These are phyloP conservation scores for Spironucleus salmonicida DNA, from an alignment of 208 protist genomes.

Conservation along the genomic window DNA sequence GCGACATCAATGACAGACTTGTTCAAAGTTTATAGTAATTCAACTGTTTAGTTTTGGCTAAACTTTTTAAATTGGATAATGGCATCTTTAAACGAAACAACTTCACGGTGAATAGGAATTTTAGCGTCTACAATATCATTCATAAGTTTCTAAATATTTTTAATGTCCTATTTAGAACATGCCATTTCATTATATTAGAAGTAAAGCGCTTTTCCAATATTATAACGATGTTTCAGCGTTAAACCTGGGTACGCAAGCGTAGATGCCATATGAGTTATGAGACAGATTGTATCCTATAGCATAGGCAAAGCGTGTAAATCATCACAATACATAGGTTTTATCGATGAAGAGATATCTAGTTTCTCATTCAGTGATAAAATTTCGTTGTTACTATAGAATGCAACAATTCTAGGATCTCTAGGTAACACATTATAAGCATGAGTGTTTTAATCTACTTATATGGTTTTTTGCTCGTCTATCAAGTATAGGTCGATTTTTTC, in stretches of 20 bases:
- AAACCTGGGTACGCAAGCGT: not conserved
- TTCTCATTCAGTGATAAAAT: slow-evolving; percentile 10
- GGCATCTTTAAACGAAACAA: slow-evolving; percentile 3
- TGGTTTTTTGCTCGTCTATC: too few relatives aligned
- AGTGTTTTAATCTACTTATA: too few relatives aligned
- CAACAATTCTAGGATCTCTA: too few relatives aligned
- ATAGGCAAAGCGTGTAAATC: not conserved
- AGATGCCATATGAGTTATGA: not conserved
- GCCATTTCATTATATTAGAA: slow-evolving; percentile 11
- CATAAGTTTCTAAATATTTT: not conserved
- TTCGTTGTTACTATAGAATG: slow-evolving; percentile 24
- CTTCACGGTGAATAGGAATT: not conserved
- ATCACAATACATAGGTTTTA: not conserved
- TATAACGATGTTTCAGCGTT: not conserved
- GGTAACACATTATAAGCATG: too few relatives aligned
- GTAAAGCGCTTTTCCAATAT: not conserved
- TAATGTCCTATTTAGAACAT: not conserved
- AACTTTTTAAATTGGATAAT: not conserved
- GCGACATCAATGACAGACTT: not conserved
- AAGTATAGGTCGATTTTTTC: too few relatives aligned
- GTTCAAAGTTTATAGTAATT: not conserved
- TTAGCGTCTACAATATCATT: not conserved
- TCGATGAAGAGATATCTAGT: not conserved
- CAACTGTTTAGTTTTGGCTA: not conserved
- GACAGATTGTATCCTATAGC: not conserved